Percentiles rank a stretch among this genome's conserved stretches.
phyloP scores from a whole-genome alignment of 1,284 basidiomycete genomes.

The Golubevia sp. region DNA sequence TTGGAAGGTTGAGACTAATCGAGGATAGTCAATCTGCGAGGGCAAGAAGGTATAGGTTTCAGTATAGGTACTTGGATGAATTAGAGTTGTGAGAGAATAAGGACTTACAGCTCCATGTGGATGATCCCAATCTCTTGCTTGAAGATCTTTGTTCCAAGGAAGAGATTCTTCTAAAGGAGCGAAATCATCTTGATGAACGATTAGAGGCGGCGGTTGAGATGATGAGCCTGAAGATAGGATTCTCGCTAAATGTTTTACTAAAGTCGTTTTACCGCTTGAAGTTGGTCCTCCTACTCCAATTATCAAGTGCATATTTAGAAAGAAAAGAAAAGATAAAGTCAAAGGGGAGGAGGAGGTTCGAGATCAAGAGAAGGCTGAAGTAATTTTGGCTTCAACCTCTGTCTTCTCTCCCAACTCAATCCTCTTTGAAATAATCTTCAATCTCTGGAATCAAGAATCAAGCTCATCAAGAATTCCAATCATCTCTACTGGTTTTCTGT shows the following conservation, averaged over 20 bases:
- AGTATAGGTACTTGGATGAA: no score
- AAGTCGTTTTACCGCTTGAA: constrained; percentile 48
- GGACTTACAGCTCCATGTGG: constrained; percentile 47
- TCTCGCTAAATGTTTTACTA: constrained; percentile 40
- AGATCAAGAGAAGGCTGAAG: no score
- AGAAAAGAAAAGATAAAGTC: no score
- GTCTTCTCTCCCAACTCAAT: no score
- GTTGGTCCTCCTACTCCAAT: constrained; percentile 33
- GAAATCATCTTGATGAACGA: constrained; percentile 60
- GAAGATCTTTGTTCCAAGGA: constrained; percentile 35
- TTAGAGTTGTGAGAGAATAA: no score
- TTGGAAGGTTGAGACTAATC: constrained; percentile 29
- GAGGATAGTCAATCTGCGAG: constrained; percentile 38
- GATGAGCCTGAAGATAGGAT: constrained; percentile 17
- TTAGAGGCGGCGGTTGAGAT: constrained; percentile 12
- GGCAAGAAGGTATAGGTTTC: no score
- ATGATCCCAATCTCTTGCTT: constrained; percentile 52
- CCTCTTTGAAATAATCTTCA: no score
- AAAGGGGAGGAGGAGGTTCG: no score
- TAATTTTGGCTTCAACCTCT: no score
- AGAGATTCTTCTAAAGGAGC: constrained; percentile 39
- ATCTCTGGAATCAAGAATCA: no score
- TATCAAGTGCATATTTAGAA: background rate
- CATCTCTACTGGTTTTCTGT: no score
- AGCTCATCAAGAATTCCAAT: no score